Conservation (phyloP, 768 basidiomycete species). For the Auriscalpium orientale region DNA sequence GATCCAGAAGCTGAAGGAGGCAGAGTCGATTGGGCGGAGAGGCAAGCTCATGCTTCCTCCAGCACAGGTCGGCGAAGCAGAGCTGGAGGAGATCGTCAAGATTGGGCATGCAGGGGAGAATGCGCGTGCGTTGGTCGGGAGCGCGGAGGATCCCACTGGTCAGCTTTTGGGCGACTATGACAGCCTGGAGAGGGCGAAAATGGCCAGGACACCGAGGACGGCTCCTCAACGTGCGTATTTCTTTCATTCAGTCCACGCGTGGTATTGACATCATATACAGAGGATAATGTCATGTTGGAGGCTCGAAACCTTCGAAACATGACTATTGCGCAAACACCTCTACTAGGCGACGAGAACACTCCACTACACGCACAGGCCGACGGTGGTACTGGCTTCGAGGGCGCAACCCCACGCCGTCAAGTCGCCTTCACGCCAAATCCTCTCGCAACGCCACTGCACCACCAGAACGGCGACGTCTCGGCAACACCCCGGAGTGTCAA, state of each 20-base stretch:
- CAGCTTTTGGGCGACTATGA: constrained; percentile 89
- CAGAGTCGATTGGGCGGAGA: constrained; percentile 87
- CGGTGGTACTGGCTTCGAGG: constrained; percentile 89
- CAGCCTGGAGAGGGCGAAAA: constrained; percentile 76
- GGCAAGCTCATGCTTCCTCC: constrained; percentile 76
- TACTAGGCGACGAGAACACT: constrained; percentile 96
- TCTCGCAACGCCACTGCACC: constrained; percentile 73
- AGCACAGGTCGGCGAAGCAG: constrained; percentile 90
- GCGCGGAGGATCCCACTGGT: constrained; percentile 80
- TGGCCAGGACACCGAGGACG: constrained; percentile 92
- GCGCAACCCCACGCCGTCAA: constrained; percentile 89
- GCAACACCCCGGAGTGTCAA: constrained; percentile 45
- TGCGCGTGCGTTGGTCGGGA: constrained; percentile 76
- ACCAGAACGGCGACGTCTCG: constrained; percentile 26
- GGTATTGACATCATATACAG: constrained; percentile 34
- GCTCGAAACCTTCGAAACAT: constrained; percentile 94
- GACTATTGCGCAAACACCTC: constrained; percentile 86
- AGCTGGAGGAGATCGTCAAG: constrained; percentile 97
- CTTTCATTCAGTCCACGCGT: constrained; percentile 3
- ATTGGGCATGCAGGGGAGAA: constrained; percentile 90
- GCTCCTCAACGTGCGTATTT: constrained; percentile 68
- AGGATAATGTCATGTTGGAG: constrained; percentile 91
- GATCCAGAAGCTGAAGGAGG: constrained; percentile 96
- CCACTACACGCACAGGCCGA: constrained; percentile 68
- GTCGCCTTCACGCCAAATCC: constrained; percentile 95